phyloP scores from a whole-genome alignment of 2,329 filamentous ascomycete species.

The Orbilia blumenaviensis region DNA sequence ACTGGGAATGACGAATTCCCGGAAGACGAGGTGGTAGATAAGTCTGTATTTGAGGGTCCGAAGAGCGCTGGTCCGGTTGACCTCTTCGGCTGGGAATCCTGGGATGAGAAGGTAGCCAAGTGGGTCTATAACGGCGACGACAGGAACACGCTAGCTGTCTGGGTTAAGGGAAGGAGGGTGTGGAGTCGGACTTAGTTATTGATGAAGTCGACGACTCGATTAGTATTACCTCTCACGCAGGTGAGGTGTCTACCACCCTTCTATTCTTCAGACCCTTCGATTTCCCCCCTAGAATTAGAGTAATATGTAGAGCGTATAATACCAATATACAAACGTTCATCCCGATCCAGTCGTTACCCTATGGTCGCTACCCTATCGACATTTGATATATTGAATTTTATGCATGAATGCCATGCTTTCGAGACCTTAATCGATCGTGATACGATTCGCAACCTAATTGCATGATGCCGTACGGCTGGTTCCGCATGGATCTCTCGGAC shows the following conservation, averaged over 20 bases:
- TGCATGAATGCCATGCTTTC: not conserved
- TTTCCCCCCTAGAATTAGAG: not conserved
- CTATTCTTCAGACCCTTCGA: not conserved
- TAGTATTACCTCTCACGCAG: not conserved
- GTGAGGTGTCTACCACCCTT: not conserved
- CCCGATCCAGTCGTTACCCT: not conserved
- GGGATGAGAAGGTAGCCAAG: constrained; percentile 86
- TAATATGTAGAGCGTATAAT: not conserved
- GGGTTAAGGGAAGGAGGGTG: constrained; percentile 85
- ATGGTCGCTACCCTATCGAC: too few relatives aligned
- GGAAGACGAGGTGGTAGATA: constrained; percentile 62
- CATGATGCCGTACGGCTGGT: constrained; percentile 1
- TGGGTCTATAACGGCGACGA: constrained; percentile 96
- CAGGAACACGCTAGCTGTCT: constrained; percentile 85
- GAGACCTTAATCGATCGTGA: not conserved
- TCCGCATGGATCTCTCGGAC: constrained; percentile 2
- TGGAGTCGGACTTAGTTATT: constrained; percentile 31
- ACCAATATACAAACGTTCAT: not conserved
- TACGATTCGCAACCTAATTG: too few relatives aligned
- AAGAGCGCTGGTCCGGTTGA: constrained; percentile 74
- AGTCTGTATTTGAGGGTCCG: constrained; percentile 55
- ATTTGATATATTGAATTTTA: not conserved
- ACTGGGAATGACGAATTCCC: constrained; percentile 55
- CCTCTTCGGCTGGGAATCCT: constrained; percentile 89
- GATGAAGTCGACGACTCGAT: not conserved